These are phyloP conservation scores for Nemania abortiva DNA, from an alignment of 2,329 filamentous ascomycete species.

Conservation along the genomic window DNA sequence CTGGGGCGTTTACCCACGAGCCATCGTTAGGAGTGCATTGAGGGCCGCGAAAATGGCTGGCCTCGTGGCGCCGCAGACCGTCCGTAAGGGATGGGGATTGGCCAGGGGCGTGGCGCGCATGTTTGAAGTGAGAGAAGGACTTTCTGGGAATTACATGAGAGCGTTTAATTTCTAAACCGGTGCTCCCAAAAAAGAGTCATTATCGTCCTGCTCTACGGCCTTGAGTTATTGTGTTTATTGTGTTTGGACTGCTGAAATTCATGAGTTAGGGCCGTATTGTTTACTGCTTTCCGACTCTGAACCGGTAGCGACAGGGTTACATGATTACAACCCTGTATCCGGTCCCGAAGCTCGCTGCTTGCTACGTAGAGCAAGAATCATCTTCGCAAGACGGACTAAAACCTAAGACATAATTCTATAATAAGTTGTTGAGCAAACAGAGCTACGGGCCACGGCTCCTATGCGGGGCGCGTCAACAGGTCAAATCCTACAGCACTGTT, in stretches of 20 bases:
- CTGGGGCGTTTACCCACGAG: background rate
- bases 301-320: too few relatives aligned
- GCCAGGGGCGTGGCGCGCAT: slow-evolving; percentile 9
- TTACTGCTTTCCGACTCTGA: too few relatives aligned
- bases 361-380: background rate
- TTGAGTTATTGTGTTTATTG: too few relatives aligned
- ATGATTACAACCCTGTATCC: background rate
- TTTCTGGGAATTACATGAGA: background rate
- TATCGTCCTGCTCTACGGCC: background rate
- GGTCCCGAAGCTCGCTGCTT: slow-evolving; percentile 10
- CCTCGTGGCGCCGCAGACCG: slow-evolving; percentile 1
- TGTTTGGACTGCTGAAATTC: too few relatives aligned
- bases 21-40: background rate
- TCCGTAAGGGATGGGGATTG: background rate
- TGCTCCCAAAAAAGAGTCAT: background rate
- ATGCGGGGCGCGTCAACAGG: slow-evolving; percentile 2
- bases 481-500: background rate
- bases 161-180: background rate
- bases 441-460: background rate
- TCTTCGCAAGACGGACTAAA: background rate
- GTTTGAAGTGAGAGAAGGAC: background rate
- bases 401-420: background rate
- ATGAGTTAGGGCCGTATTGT: too few relatives aligned
- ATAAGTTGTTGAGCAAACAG: slow-evolving; percentile 10
- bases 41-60: background rate